These are phyloP conservation scores for Peronospora tabacina DNA, from an alignment of 352 stramenopile genomes.

Conservation along the genomic window DNA sequence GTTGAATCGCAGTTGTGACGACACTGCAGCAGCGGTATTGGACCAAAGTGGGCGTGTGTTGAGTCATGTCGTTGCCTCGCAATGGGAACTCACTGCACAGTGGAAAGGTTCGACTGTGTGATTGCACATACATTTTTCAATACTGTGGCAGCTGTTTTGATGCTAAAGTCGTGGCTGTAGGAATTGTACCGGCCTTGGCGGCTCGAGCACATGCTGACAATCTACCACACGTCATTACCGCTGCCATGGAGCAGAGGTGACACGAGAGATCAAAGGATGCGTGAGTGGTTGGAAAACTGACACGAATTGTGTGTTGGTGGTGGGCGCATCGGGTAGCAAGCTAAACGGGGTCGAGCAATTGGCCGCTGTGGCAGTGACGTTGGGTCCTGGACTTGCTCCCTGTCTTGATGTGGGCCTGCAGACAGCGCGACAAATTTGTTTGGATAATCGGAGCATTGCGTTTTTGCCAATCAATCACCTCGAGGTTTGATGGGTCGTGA, in stretches of 20 bases:
- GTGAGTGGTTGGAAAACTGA: neutral
- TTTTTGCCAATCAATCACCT: conserved; percentile 97
- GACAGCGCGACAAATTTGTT: conserved; percentile 73
- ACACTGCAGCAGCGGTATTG: conserved; percentile 89
- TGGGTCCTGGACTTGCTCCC: conserved; percentile 94
- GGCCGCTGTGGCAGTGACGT: conserved; percentile 93
- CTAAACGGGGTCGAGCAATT: conserved; percentile 73
- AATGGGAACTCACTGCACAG: conserved; percentile 85
- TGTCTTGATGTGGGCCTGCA: conserved; percentile 94
- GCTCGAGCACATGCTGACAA: conserved; percentile 91
- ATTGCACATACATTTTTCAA: conserved; percentile 1
- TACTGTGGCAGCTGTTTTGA: neutral
- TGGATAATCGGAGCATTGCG: conserved; percentile 76
- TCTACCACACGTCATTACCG: conserved; percentile 90
- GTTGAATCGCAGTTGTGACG: conserved; percentile 78
- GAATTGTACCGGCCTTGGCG: conserved; percentile 94
- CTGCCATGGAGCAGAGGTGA: conserved; percentile 86
- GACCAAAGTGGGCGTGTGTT: conserved; percentile 87
- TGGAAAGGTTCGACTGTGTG: conserved; percentile 50
- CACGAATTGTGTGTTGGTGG: neutral
- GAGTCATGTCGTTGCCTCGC: conserved; percentile 90
- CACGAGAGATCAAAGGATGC: too few relatives aligned
- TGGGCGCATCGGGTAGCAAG: conserved; percentile 31
- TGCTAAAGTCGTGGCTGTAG: conserved; percentile 27
- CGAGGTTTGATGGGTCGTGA: conserved; percentile 50